phyloP scores from a whole-genome alignment of 495 filamentous ascomycete species.

The Pseudotulostoma volvatum region DNA sequence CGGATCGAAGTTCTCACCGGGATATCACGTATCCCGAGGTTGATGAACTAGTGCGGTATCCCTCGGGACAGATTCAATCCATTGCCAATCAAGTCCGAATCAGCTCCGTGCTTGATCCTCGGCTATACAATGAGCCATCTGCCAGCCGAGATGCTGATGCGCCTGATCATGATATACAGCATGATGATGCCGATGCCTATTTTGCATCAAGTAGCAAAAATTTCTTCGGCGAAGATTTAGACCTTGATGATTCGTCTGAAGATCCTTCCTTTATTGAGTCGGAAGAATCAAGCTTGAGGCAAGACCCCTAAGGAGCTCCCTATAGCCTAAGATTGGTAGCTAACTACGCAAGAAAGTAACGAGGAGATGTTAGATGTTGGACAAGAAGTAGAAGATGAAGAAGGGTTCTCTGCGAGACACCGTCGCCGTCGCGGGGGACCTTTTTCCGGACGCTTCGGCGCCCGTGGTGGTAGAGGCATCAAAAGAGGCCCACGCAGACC shows the following conservation, averaged over 20 bases:
- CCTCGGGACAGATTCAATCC: conserved; percentile 17
- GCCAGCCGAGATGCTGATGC: conserved; percentile 5
- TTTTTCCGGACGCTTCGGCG: conserved; percentile 28
- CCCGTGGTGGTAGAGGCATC: conserved; percentile 32
- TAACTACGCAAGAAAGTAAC: conserved; percentile 8
- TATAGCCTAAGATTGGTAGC: too few species aligned
- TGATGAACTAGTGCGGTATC: conserved; percentile 21
- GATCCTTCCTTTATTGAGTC: conserved; percentile 15
- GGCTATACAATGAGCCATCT: conserved; percentile 20
- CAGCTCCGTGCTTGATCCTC: conserved; percentile 24
- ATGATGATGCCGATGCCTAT: conserved; percentile 6
- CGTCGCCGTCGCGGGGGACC: conserved; percentile 22
- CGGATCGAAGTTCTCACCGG: conserved; percentile 8
- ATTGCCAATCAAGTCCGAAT: conserved; percentile 6
- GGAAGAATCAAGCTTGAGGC: conserved; percentile 10
- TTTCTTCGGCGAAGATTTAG: background rate
- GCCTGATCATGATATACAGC: conserved; percentile 4
- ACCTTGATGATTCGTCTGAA: conserved; percentile 8
- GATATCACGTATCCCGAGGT: conserved; percentile 23
- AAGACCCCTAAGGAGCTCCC: too few species aligned
- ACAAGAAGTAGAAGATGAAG: conserved; percentile 16
- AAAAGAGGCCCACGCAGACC: conserved; percentile 54
- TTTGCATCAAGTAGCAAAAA: background rate
- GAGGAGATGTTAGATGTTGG: conserved; percentile 9
- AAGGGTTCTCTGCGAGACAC: conserved; percentile 12